These are phyloP conservation scores for Fusarium nisikadoi DNA, from an alignment of 2,329 filamentous ascomycete species.

Conservation along the genomic window DNA sequence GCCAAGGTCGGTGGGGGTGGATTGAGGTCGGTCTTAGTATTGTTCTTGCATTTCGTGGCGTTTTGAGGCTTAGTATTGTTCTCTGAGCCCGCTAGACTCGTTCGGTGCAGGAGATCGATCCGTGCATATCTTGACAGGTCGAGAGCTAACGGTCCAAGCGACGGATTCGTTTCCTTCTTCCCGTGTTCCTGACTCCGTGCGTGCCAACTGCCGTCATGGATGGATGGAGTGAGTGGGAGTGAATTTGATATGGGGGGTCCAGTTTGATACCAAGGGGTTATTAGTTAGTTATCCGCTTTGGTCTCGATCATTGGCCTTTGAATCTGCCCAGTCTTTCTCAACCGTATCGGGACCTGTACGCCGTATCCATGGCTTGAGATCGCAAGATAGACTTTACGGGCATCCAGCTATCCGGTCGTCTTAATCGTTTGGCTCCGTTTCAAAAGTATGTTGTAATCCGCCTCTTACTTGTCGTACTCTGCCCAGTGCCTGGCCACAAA, in stretches of 20 bases:
- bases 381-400: conserved; percentile 12
- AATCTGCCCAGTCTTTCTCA: neutral
- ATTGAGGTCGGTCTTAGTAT: conserved; percentile 45
- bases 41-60: conserved; percentile 48
- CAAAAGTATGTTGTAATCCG: conserved; percentile 14
- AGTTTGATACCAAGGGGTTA: neutral
- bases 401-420: conserved; percentile 17
- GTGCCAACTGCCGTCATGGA: conserved; percentile 12
- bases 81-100: conserved; percentile 23
- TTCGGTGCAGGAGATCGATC: conserved; percentile 16
- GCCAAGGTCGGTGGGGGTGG: conserved; percentile 22
- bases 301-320: conserved; percentile 13
- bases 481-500: neutral
- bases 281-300: neutral
- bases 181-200: conserved; percentile 29
- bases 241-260: neutral
- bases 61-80: conserved; percentile 49
- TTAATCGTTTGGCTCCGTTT: conserved; percentile 5
- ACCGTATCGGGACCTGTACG: conserved; percentile 1
- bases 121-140: conserved; percentile 37
- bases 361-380: conserved; percentile 9
- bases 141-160: conserved; percentile 23
- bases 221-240: neutral
- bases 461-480: conserved; percentile 9
- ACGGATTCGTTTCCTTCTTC: conserved; percentile 16